phyloP scores from a whole-genome alignment of 2,329 filamentous ascomycete genomes.

The Colletotrichum incanum region DNA sequence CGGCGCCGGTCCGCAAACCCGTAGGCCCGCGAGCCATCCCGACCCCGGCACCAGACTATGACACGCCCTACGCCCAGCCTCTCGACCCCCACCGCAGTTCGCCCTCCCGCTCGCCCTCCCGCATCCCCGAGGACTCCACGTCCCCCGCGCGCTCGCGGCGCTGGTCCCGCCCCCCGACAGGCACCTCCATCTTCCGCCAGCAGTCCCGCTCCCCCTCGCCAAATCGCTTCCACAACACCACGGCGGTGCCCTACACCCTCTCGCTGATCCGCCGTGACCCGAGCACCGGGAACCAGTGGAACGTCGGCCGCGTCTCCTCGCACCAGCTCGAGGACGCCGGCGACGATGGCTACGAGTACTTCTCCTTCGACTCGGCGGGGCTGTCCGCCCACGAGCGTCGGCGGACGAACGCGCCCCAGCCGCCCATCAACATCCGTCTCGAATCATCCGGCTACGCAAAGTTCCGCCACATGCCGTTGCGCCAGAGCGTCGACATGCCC shows the following conservation, averaged over 20 bases:
- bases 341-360: conserved; percentile 49
- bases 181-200: conserved; percentile 24
- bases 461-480: conserved; percentile 66
- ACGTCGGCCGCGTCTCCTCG: conserved; percentile 77
- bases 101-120: conserved; percentile 23
- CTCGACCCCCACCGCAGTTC: conserved; percentile 10
- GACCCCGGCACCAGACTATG: conserved; percentile 20
- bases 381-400: conserved; percentile 45
- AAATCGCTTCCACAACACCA: conserved; percentile 51
- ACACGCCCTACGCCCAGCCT: not conserved
- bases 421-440: conserved; percentile 68
- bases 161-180: conserved; percentile 15
- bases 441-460: conserved; percentile 72
- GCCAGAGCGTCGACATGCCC: conserved; percentile 53
- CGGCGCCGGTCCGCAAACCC: conserved; percentile 38
- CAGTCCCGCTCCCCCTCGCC: conserved; percentile 55
- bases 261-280: conserved; percentile 83
- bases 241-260: conserved; percentile 65
- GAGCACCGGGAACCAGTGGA: conserved; percentile 79
- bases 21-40: conserved; percentile 34
- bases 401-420: conserved; percentile 41
- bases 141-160: conserved; percentile 15
- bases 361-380: conserved; percentile 43
- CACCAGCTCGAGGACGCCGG: conserved; percentile 62
- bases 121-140: conserved; percentile 9